A percentile compares a stretch with the other conserved stretches of the same genome.
Conservation (phyloP, 108 stramenopile species). For the Skeletonema tropicum region DNA sequence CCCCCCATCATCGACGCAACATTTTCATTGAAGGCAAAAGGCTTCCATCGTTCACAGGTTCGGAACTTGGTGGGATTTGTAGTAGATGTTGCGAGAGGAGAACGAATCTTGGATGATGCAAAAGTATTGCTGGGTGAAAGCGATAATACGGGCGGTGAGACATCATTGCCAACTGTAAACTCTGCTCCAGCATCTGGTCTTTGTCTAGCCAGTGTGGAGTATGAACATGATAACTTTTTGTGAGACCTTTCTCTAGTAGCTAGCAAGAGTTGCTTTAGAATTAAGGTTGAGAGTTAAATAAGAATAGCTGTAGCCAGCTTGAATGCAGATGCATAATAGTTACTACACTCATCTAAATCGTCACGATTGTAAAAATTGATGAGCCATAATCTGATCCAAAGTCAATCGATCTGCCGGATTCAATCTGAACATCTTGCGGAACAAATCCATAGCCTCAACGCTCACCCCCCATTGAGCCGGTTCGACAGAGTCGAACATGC, state of each 20-base stretch:
- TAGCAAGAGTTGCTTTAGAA: not conserved
- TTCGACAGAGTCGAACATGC: constrained; percentile 30
- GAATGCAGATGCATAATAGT: not conserved
- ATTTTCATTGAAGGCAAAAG: constrained; percentile 67
- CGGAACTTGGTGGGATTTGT: constrained; percentile 81
- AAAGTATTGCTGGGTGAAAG: constrained; percentile 14
- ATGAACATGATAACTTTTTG: constrained; percentile 29
- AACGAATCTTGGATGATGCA: constrained; percentile 22
- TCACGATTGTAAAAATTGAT: constrained; percentile 22
- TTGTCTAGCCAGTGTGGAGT: constrained; percentile 56
- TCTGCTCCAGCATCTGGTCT: constrained; percentile 77
- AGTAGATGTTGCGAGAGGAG: constrained; percentile 69
- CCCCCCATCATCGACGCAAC: constrained; percentile 58
- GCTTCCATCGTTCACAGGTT: constrained; percentile 82
- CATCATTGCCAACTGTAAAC: constrained; percentile 49
- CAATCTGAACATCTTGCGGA: constrained; percentile 39
- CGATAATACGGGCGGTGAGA: constrained; percentile 7
- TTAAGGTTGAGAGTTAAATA: not conserved
- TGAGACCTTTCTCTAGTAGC: not conserved
- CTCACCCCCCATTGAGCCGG: constrained; percentile 25
- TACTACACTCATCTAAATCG: not conserved
- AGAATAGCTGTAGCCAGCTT: not conserved
- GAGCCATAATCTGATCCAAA: constrained; percentile 26
- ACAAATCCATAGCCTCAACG: constrained; percentile 45
- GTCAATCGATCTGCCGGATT: constrained; percentile 44